Evolutionary conservation across 805 yeast genomes (phyloP), one percentile per base, ranked within the genome.

Genomic region (Ogataea ganodermae): DNA sequence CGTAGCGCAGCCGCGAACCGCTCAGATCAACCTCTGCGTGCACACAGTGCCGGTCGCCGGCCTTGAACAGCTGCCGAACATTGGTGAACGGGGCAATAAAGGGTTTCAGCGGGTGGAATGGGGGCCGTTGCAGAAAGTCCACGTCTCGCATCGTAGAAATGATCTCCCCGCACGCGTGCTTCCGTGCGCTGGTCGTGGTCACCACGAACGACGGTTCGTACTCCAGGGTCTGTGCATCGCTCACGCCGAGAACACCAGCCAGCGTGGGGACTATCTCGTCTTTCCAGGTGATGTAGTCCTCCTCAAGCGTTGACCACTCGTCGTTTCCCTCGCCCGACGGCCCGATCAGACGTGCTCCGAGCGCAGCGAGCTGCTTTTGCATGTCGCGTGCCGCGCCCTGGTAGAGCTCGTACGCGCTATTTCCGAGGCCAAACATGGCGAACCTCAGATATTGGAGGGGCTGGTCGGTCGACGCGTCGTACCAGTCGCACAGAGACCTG

Each of bases 251-350:
- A 75, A 72, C 44, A 71, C 72, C 59, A 78, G 79, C 72, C 85
- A 76, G 5, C 74, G 65, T 8, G 78, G 85, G 60, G 83, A 78
- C 50, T 80, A 76, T 35, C 92, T 61, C 83, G 79, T 88, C 96
- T 68, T 87, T 89, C 98, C 98, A 91, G 41, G 86, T 73, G 60
- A 89, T 69, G 68, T 78, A 91, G 67, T 91, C 97, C 65, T 91
- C 97, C 63, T 89, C 96, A 68, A 91, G 78, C 42, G 92, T 79
- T 44, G 95, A 97, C 46, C 79, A 76, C 53, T 96, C 96, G 62
- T 91, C 98, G 65, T 91, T 96, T 64, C 96, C 97, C 66, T 80
- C 81, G 30, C 97, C 97, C 56, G 79, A 80, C 3, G 72, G 71
- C 27, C 88, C 92, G 39, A 92, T 45, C 72, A 45, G 22, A 8